Percentiles rank a stretch among this genome's conserved stretches.
phyloP scores from a whole-genome alignment of 2,329 filamentous ascomycete species.

The Exophiala phaeomuriformis region DNA sequence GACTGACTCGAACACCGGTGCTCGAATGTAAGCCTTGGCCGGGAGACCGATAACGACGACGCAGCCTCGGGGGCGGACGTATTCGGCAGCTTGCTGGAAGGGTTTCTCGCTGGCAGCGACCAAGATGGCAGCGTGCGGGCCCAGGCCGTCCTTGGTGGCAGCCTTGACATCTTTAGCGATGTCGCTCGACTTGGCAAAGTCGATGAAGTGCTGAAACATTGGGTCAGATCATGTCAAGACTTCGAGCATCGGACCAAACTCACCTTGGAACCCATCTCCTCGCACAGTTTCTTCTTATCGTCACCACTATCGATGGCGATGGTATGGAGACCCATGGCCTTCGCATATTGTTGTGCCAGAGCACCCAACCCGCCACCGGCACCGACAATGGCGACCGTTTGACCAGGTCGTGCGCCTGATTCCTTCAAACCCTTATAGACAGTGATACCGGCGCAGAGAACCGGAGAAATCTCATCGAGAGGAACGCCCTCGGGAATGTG shows the following conservation, averaged over 20 bases:
- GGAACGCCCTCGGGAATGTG: constrained; percentile 69
- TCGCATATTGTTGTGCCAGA: constrained; percentile 78
- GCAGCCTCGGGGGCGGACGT: constrained; percentile 72
- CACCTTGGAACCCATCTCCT: constrained; percentile 59
- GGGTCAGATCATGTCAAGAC: constrained; percentile 10
- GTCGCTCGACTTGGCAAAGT: constrained; percentile 70
- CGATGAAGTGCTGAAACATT: constrained; percentile 54
- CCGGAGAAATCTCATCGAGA: constrained; percentile 69
- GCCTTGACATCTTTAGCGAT: constrained; percentile 77
- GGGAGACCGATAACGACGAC: constrained; percentile 89
- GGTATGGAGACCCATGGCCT: constrained; percentile 75
- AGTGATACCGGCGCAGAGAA: constrained; percentile 79
- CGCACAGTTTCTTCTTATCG: constrained; percentile 65
- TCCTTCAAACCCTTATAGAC: constrained; percentile 92
- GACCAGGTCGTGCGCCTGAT: constrained; percentile 63
- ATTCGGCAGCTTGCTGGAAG: constrained; percentile 87
- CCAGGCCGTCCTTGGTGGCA: constrained; percentile 69
- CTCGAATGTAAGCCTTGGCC: constrained; percentile 67
- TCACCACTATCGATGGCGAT: constrained; percentile 78
- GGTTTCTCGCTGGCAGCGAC: constrained; percentile 84
- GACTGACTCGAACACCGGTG: constrained; percentile 84
- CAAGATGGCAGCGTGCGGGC: constrained; percentile 79
- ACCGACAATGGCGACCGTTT: constrained; percentile 76
- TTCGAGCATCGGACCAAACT: constrained; percentile 1
- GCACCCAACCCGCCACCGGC: constrained; percentile 76